phyloP scores from a whole-genome alignment of 2,329 filamentous ascomycete species.

The Rhinocladiella mackenziei region DNA sequence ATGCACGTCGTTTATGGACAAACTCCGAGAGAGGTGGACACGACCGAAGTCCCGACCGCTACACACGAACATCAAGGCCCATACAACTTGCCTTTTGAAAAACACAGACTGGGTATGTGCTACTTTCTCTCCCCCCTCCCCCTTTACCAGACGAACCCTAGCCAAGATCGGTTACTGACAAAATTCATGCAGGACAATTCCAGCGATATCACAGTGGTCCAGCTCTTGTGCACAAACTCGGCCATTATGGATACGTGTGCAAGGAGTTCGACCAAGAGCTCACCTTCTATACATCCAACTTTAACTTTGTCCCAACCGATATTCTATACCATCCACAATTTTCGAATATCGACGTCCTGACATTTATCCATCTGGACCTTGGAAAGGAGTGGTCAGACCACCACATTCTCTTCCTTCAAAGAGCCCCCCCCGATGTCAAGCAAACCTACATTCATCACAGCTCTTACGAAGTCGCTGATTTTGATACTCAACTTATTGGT shows the following conservation, averaged over 20 bases:
- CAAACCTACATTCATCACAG: conserved; percentile 60
- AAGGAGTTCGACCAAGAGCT: conserved; percentile 36
- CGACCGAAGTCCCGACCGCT: too few relatives aligned
- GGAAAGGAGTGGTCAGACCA: conserved; percentile 47
- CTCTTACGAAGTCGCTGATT: conserved; percentile 67
- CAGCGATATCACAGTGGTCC: too few relatives aligned
- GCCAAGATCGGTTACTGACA: too few relatives aligned
- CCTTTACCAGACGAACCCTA: too few relatives aligned
- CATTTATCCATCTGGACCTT: conserved; percentile 50
- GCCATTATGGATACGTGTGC: conserved; percentile 44
- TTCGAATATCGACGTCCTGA: conserved; percentile 38
- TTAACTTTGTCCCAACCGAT: conserved; percentile 47
- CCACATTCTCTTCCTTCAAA: conserved; percentile 49
- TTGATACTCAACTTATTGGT: conserved; percentile 65
- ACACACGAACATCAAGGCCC: too few relatives aligned
- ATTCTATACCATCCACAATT: conserved; percentile 38
- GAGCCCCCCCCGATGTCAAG: conserved; percentile 12
- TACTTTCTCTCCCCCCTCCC: too few relatives aligned
- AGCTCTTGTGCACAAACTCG: too few relatives aligned
- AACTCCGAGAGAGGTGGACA: too few relatives aligned
- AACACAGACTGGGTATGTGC: too few relatives aligned
- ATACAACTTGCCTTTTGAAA: too few relatives aligned
- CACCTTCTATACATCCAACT: conserved; percentile 43
- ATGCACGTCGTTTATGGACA: too few relatives aligned
- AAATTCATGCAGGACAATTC: too few relatives aligned